Base-by-base conservation (phyloP, 202 grass and related monocot species). In the Panicum virgatum region DNA sequence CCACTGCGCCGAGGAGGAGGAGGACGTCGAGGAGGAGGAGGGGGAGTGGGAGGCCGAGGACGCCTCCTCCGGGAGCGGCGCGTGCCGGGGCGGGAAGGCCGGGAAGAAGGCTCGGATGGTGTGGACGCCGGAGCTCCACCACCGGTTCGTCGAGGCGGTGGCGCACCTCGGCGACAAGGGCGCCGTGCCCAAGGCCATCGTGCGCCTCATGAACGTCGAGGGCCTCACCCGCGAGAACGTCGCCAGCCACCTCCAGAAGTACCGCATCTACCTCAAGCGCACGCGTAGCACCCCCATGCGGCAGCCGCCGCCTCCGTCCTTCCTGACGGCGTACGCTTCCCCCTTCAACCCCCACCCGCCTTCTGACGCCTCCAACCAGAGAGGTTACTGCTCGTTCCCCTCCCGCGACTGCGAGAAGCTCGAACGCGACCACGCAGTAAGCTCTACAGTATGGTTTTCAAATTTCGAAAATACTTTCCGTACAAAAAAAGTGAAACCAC, bases 241-340 rank as follows among this genome's bases (percentile, higher is more conserved):
- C 72, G 88, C 88, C 65, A 94, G 91, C 80, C 91, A 94, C 72
- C 88, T 94, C 38, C 91, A 94, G 81, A 94, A 94, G 80, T 94
- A 94, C 72, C 82, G 91, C 69, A 83, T 94, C 50, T 94, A 94
- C 79, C 86, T 88, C 64, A 94, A 88, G 80, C 79, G 88, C 75
- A 77, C 63, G 75, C 83, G 52, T 37, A 4, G 2, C 32, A 10
- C 36, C 81, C 25, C 8, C 36, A 10, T 10, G 32, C 13, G 72
- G 34, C 57, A 43, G 0, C 57, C 45, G 0, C 48, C 29, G 0
- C 48, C 29, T 12, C 32, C 73, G 37, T 1, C 10, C 4, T 30
- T 50, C 15, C 22, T 58, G 19, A n/a, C 78, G 73, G 59, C 45
- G 1, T 81, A 51, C 78, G 52, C 61, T 6, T 20, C 78, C 30